These are phyloP conservation scores for Ascochyta clinopodiicola DNA, from an alignment of 2,329 filamentous ascomycete species.

Conservation along the genomic window DNA sequence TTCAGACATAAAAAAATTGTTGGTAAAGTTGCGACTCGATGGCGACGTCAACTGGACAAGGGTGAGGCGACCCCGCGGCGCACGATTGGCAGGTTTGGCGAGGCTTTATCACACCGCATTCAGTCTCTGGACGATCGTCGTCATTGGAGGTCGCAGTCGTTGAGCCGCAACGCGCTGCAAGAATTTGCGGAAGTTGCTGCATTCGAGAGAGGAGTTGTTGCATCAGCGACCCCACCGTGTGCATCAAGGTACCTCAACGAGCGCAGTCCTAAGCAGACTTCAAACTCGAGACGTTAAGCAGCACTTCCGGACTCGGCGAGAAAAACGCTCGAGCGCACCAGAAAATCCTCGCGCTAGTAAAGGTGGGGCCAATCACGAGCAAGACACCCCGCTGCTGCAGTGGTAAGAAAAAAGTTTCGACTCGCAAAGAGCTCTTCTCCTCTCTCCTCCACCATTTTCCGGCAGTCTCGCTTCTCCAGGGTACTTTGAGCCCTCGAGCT, in stretches of 20 bases:
- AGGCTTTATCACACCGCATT: slow-evolving; percentile 15
- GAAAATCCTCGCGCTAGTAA: neutral
- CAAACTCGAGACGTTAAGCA: slow-evolving; percentile 4
- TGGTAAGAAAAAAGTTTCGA: slow-evolving; percentile 14
- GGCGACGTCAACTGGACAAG: slow-evolving; percentile 8
- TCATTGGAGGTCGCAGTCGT: neutral
- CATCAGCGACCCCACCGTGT: no score
- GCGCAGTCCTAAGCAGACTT: no score
- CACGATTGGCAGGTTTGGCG: slow-evolving; percentile 31
- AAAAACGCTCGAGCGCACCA: slow-evolving; percentile 1
- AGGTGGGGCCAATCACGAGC: slow-evolving; percentile 4
- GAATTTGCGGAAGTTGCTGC: neutral
- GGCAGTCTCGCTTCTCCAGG: slow-evolving; percentile 42
- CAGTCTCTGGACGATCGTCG: slow-evolving; percentile 2
- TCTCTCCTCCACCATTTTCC: slow-evolving; percentile 35
- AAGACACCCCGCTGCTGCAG: slow-evolving; percentile 14
- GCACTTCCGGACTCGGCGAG: slow-evolving; percentile 5
- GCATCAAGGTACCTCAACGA: no score
- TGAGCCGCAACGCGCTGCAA: neutral
- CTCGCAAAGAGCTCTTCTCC: slow-evolving; percentile 19
- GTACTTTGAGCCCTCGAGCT: slow-evolving; percentile 43
- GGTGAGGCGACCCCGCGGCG: slow-evolving; percentile 12
- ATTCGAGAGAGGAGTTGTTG: no score
- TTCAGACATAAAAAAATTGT: no score
- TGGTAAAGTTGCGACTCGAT: neutral